These are phyloP conservation scores for Tetrastigma voinierianum DNA, from an alignment of 164 flowering plant genomes.

Conservation along the genomic window DNA sequence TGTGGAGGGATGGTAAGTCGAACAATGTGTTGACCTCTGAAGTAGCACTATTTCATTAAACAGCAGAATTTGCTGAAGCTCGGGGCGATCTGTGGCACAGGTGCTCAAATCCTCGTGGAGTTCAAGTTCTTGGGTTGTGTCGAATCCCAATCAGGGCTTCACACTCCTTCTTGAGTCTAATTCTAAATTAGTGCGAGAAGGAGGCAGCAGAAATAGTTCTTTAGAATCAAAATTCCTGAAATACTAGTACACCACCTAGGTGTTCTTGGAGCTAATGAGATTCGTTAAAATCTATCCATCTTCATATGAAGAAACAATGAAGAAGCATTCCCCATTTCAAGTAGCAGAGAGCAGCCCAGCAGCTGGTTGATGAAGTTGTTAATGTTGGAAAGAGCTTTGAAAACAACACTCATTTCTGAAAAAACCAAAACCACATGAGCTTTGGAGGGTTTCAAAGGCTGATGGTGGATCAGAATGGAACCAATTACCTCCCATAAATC, in stretches of 20 bases:
- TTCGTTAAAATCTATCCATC: constrained; percentile 26
- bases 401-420: constrained; percentile 36
- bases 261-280: constrained; percentile 28
- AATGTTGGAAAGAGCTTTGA: constrained; percentile 50
- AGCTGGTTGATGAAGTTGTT: constrained; percentile 65
- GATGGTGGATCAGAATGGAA: constrained; percentile 28
- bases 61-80: too few relatives aligned
- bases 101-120: constrained; percentile 54
- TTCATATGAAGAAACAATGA: constrained; percentile 28
- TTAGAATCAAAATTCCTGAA: constrained; percentile 28
- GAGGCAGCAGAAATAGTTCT: constrained; percentile 27
- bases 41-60: too few relatives aligned
- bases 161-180: constrained; percentile 43
- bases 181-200: constrained; percentile 23
- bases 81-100: too few relatives aligned
- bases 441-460: constrained; percentile 18
- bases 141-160: constrained; percentile 26
- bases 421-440: constrained; percentile 21
- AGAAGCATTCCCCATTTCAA: constrained; percentile 51
- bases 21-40: too few relatives aligned
- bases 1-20: constrained; percentile 78
- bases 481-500: constrained; percentile 7
- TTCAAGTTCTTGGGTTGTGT: constrained; percentile 35
- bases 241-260: constrained; percentile 25
- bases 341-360: constrained; percentile 58